phyloP scores from a whole-genome alignment of 108 stramenopile species.

The Pseudonitzschia multiseries region DNA sequence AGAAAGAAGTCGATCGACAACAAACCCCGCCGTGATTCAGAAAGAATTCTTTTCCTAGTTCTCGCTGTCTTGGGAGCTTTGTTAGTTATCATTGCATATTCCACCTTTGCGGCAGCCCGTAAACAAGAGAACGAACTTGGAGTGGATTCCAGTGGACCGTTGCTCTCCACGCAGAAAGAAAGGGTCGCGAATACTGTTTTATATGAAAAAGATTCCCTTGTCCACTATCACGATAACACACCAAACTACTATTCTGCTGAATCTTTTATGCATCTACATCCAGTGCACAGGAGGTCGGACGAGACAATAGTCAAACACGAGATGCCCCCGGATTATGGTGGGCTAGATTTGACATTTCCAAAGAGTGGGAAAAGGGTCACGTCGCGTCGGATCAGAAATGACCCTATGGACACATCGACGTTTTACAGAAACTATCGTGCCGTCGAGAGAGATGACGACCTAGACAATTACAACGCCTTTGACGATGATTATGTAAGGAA shows the following conservation, averaged over 20 bases:
- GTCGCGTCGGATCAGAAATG: not conserved
- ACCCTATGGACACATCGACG: not conserved
- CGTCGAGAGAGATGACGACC: constrained; percentile 4
- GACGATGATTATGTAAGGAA: constrained; percentile 12
- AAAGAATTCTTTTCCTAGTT: not conserved
- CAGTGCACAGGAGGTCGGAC: not conserved
- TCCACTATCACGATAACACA: not conserved
- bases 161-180: not conserved
- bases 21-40: not conserved
- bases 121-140: not conserved
- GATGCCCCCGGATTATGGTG: constrained; percentile 7
- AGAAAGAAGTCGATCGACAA: not conserved
- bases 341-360: not conserved
- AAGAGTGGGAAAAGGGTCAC: too few relatives aligned
- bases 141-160: not conserved
- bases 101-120: not conserved
- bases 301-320: not conserved
- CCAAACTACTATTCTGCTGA: not conserved
- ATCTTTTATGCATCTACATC: not conserved
- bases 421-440: constrained; percentile 6
- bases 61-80: not conserved
- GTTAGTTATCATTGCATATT: not conserved
- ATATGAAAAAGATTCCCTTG: not conserved
- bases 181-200: too few relatives aligned
- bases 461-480: constrained; percentile 6